These are phyloP conservation scores for Leptomonas pyrrhocoris DNA, from an alignment of 208 protist species.

Conservation along the genomic window DNA sequence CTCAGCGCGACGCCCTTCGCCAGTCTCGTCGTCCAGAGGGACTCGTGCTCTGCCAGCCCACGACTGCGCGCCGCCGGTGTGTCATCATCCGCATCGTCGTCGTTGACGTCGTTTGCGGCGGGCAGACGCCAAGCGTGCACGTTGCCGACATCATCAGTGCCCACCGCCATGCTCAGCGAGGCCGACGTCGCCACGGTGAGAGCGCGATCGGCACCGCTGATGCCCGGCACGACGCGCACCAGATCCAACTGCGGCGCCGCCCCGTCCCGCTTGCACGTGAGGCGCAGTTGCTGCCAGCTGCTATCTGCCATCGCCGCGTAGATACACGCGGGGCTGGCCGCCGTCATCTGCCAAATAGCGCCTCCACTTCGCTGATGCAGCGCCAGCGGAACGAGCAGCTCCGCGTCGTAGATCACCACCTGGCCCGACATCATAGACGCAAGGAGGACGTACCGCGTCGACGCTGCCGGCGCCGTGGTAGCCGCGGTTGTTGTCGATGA, in stretches of 20 bases:
- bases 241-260: slow-evolving; percentile 42
- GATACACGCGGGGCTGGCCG: slow-evolving; percentile 36
- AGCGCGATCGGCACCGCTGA: slow-evolving; percentile 82
- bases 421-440: slow-evolving; percentile 83
- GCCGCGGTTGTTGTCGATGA: background rate
- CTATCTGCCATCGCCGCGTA: slow-evolving; percentile 53
- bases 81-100: background rate
- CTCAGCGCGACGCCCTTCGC: slow-evolving; percentile 80
- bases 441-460: slow-evolving; percentile 39
- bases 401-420: slow-evolving; percentile 73
- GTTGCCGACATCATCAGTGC: slow-evolving; percentile 82
- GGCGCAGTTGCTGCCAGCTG: slow-evolving; percentile 52
- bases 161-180: slow-evolving; percentile 49
- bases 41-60: slow-evolving; percentile 59
- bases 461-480: background rate
- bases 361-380: slow-evolving; percentile 85
- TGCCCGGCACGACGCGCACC: slow-evolving; percentile 71
- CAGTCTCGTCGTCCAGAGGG: slow-evolving; percentile 73
- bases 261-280: slow-evolving; percentile 28
- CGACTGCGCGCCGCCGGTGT: slow-evolving; percentile 13
- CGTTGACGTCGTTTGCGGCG: background rate
- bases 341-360: slow-evolving; percentile 75
- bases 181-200: slow-evolving; percentile 55
- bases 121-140: slow-evolving; percentile 69
- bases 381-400: slow-evolving; percentile 70